These are phyloP conservation scores for Brassica juncea DNA, from an alignment of 345 rosid species.

Conservation along the genomic window DNA sequence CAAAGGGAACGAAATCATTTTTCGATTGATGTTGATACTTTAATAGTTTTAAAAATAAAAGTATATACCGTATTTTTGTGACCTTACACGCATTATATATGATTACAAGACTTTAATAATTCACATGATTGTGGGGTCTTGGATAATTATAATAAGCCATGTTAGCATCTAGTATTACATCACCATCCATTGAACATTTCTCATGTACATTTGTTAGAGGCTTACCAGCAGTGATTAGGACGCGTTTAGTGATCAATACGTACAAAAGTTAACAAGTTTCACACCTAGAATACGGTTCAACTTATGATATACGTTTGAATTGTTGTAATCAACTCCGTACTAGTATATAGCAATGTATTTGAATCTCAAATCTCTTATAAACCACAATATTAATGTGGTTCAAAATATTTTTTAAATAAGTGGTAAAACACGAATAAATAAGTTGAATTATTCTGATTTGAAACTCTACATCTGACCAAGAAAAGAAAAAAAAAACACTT, in stretches of 20 bases:
- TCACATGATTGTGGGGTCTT: constrained; percentile 31
- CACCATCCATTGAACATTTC: constrained; percentile 27
- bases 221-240: neutral
- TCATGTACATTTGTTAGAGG: neutral
- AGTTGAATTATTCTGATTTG: neutral
- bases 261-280: neutral
- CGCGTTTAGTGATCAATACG: neutral
- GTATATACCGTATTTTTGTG: constrained; percentile 18
- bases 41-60: constrained; percentile 4
- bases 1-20: constrained; percentile 16
- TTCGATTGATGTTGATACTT: constrained; percentile 32
- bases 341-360: neutral
- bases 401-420: too few relatives aligned
- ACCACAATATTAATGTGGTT: neutral
- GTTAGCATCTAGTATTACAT: constrained; percentile 26
- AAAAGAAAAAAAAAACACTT: neutral
- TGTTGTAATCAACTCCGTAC: neutral
- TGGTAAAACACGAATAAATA: neutral
- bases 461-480: neutral
- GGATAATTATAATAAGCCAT: neutral
- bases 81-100: constrained; percentile 28
- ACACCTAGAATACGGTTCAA: neutral
- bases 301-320: neutral
- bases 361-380: neutral
- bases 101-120: constrained; percentile 16